phyloP scores from a whole-genome alignment of 83 land plant species.

The Picea abies region DNA sequence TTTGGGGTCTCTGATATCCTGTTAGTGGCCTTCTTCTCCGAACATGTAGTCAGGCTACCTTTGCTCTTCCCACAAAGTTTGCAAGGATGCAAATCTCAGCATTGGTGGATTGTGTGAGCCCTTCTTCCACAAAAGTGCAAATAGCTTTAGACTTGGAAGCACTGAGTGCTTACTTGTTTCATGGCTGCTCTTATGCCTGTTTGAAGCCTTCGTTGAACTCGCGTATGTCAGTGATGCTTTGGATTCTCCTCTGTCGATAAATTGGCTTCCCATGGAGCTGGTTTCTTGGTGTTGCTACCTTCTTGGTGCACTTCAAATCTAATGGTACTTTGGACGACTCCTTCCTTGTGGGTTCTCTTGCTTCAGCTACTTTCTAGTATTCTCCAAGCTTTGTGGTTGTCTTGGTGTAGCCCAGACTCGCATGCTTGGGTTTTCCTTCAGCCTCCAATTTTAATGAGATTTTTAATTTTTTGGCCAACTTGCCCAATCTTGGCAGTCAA shows the following conservation, averaged over 20 bases:
- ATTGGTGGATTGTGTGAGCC: neutral
- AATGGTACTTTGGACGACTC: too few relatives aligned
- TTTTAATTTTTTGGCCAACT: too few relatives aligned
- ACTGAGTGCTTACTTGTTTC: neutral
- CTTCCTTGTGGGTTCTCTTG: too few relatives aligned
- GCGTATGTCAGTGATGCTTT: neutral
- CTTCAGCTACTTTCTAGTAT: too few relatives aligned
- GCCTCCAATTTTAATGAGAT: too few relatives aligned
- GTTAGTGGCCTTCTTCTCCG: neutral
- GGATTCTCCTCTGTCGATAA: neutral
- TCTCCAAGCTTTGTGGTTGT: too few relatives aligned
- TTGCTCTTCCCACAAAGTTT: neutral
- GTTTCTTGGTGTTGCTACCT: neutral
- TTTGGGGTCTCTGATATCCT: neutral
- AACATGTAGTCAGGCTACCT: neutral
- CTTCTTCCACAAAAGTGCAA: neutral
- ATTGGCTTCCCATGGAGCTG: neutral
- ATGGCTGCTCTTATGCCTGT: neutral
- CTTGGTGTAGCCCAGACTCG: too few relatives aligned
- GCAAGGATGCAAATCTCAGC: too few relatives aligned
- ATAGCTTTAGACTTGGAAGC: neutral
- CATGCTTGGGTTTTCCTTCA: too few relatives aligned
- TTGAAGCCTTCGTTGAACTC: too few relatives aligned
- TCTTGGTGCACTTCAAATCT: neutral
- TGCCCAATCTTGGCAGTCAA: too few relatives aligned